Evolutionary conservation across 2,329 filamentous ascomycete genomes (phyloP).

Genomic region (Helminthosporium solani): DNA sequence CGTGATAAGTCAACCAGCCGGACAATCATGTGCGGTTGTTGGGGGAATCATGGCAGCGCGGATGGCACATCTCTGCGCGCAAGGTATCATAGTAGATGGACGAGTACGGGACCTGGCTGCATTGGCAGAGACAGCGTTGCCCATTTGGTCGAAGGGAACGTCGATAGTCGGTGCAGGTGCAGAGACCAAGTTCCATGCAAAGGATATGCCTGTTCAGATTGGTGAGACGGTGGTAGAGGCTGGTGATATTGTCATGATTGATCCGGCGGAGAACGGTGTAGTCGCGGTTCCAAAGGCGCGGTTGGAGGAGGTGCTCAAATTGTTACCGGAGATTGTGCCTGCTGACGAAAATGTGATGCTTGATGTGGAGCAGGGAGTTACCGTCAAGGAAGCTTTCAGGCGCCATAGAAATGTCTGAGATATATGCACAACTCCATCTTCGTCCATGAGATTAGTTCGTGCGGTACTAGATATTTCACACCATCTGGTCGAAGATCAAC

Average conservation of each 20-base stretch:
- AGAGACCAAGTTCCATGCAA: constrained; percentile 58
- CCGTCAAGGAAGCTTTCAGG: constrained; percentile 67
- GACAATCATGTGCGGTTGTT: constrained; percentile 68
- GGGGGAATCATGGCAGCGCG: constrained; percentile 76
- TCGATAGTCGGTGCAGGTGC: constrained; percentile 61
- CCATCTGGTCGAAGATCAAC: too few relatives aligned
- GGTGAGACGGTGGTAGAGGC: constrained; percentile 40
- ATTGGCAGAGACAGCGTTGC: constrained; percentile 56
- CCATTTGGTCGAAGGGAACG: constrained; percentile 60
- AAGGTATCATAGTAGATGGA: constrained; percentile 66
- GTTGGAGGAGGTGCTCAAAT: constrained; percentile 59
- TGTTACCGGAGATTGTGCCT: constrained; percentile 51
- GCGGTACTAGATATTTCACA: too few relatives aligned
- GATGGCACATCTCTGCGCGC: constrained; percentile 63
- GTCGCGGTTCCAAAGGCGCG: constrained; percentile 66
- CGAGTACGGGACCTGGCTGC: constrained; percentile 67
- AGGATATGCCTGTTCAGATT: constrained; percentile 45
- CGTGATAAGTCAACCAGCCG: constrained; percentile 64
- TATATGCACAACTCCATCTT: too few relatives aligned
- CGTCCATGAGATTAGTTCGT: too few relatives aligned
- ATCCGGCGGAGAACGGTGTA: constrained; percentile 65
- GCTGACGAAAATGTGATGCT: constrained; percentile 50
- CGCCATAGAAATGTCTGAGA: constrained; percentile 45
- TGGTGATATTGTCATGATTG: constrained; percentile 69
- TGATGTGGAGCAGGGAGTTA: constrained; percentile 63